Evolutionary conservation across 2,329 filamentous ascomycete species (phyloP), one percentile per base, ranked within the genome.

Genomic region (Pseudopyrenochaeta lycopersici): DNA sequence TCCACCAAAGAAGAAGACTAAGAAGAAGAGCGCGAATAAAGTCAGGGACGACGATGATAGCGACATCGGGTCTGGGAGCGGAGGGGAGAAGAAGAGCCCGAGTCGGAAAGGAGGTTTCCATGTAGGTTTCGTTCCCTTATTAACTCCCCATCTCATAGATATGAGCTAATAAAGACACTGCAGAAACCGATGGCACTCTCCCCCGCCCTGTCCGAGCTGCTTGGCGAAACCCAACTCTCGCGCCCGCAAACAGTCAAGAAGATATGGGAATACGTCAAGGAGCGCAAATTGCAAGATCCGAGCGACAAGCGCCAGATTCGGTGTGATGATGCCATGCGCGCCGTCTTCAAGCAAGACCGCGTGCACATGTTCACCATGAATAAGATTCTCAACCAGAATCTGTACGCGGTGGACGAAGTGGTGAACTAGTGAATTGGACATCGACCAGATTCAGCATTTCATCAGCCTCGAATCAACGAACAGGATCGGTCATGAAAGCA

Each of bases 301-400:
- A 86, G 76, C 60, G 94, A 99, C 79, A 94, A 93, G 76, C 90
- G 95, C 18, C 92, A 97, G 65, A 99, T 99, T 60, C 81, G 87
- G 23, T 99, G 95, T 78, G 95, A 99, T 76, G 91, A 96, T 20
- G 88, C 87, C 64, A 90, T 99, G 89, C 88, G 91, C 56, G 90
- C 90, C 6, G 90, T 99, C 7, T 99, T 99, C 81, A 96, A 96
- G 76, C 85, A 90, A 70, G 87, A 92, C 68, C 90, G 86, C 69
- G 90, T 99, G 44, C 92, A 98, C 77, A 99, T 99, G 95, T 99
- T 99, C 77, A 93, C 92, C 64, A 98, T 99, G 94, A 98, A 97
- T 82, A 97, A 97, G 81, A 86, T 97, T 14, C 86, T 98, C 10
- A 92, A 91, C 59, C 88, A 90, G 73, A 94, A 98, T 70, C 82